Percentiles rank a stretch among this genome's conserved stretches.
Evolutionary conservation across 192 early-diverging fungal species (phyloP).

Genomic region (Coemansia sp.): DNA sequence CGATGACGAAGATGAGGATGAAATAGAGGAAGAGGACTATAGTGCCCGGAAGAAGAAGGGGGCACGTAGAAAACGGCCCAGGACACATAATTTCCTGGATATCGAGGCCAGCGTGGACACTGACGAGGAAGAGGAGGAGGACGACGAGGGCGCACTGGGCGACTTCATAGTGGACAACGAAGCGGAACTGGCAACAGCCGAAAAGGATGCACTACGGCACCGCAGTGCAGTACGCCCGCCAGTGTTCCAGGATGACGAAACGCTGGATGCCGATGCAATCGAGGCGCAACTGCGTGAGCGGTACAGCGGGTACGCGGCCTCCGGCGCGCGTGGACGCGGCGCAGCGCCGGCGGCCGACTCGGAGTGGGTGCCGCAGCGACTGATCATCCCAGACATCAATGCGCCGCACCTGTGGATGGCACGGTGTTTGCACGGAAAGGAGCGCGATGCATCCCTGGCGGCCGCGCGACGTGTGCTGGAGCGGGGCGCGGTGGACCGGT

Average conservation of each 20-base stretch:
- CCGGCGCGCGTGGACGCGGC: slow-evolving; percentile 42
- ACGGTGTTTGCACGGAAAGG: slow-evolving; percentile 81
- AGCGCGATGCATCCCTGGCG: slow-evolving; percentile 80
- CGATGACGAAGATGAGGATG: slow-evolving; percentile 17
- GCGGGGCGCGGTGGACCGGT: slow-evolving; percentile 53
- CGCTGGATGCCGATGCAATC: slow-evolving; percentile 79
- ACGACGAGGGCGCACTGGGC: slow-evolving; percentile 63
- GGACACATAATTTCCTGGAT: slow-evolving; percentile 65
- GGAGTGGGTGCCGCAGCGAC: slow-evolving; percentile 65
- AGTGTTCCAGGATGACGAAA: slow-evolving; percentile 77
- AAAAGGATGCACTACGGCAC: slow-evolving; percentile 55
- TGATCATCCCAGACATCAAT: slow-evolving; percentile 80
- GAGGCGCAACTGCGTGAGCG: slow-evolving; percentile 72
- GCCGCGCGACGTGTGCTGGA: slow-evolving; percentile 78
- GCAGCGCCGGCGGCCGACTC: slow-evolving; percentile 54
- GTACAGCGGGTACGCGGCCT: slow-evolving; percentile 65
- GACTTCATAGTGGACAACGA: slow-evolving; percentile 65
- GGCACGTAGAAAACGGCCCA: slow-evolving; percentile 30
- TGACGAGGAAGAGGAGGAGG: slow-evolving; percentile 75
- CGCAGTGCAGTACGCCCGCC: slow-evolving; percentile 59
- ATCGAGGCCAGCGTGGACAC: slow-evolving; percentile 73
- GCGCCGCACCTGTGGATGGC: slow-evolving; percentile 94
- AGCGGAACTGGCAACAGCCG: slow-evolving; percentile 65
- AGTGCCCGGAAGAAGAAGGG: slow-evolving; percentile 10
- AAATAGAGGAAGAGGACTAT: slow-evolving; percentile 16